phyloP scores from a whole-genome alignment of 176 grass and related monocot genomes.

The Pontederia crassipes region DNA sequence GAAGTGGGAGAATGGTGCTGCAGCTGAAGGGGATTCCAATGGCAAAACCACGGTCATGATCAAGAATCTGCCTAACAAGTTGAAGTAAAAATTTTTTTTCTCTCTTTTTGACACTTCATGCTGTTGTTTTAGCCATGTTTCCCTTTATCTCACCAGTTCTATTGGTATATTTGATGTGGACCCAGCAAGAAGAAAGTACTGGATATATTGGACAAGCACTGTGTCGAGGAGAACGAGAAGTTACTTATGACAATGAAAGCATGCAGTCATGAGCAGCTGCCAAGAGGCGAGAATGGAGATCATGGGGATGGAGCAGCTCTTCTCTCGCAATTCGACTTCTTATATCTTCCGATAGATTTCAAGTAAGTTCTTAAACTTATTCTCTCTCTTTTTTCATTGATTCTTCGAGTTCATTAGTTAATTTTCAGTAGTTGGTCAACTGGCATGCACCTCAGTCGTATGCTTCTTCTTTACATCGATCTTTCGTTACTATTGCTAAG shows the following conservation, averaged over 20 bases:
- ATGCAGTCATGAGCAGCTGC: not conserved
- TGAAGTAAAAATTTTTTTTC: conserved; percentile 21
- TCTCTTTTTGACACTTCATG: not conserved
- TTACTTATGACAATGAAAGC: not conserved
- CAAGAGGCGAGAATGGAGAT: not conserved
- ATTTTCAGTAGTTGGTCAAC: too few relatives aligned
- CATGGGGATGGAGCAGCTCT: not conserved
- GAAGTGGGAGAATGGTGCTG: too few relatives aligned
- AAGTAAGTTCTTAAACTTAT: not conserved
- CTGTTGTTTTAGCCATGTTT: not conserved
- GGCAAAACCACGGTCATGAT: conserved; percentile 42
- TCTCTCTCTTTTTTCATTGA: not conserved
- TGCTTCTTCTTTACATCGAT: too few relatives aligned
- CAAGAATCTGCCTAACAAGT: conserved; percentile 36
- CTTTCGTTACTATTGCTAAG: too few relatives aligned
- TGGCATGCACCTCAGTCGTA: too few relatives aligned
- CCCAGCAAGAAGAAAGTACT: conserved; percentile 33
- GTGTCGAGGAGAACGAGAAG: conserved; percentile 26
- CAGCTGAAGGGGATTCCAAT: not conserved
- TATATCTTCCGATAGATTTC: conserved; percentile 65
- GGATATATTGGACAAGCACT: conserved; percentile 32
- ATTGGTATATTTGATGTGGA: not conserved
- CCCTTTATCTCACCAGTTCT: not conserved
- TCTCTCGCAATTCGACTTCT: conserved; percentile 44
- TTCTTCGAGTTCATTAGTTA: not conserved